Percentiles rank a stretch among this genome's conserved stretches.
Conservation (phyloP, 2,329 filamentous ascomycete genomes). For the Tolypocladium amazonense region DNA sequence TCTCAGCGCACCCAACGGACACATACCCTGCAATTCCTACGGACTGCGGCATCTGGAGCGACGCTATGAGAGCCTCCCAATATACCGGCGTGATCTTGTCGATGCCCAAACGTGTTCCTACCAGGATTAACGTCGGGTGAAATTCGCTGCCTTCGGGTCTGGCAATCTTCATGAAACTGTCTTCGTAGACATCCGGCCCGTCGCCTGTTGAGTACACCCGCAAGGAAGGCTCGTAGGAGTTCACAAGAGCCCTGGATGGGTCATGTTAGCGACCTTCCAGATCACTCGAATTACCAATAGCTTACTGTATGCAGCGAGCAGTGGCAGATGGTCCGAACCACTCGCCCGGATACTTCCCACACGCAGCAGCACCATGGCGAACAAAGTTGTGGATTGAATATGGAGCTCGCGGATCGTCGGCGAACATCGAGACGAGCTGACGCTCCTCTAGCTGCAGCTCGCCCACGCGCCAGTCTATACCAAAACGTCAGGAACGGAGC, state of each 20-base stretch:
- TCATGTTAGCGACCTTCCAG: not conserved
- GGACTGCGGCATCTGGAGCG: constrained; percentile 82
- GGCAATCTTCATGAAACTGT: constrained; percentile 72
- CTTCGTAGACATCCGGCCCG: constrained; percentile 85
- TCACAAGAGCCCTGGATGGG: constrained; percentile 57
- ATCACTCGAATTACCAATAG: constrained; percentile 1
- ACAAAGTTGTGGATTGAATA: constrained; percentile 97
- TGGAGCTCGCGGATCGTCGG: constrained; percentile 74
- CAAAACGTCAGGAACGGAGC: not conserved
- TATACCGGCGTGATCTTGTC: constrained; percentile 93
- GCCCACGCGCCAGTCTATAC: constrained; percentile 63
- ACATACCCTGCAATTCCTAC: constrained; percentile 87
- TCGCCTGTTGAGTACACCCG: constrained; percentile 85
- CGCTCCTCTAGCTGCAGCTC: constrained; percentile 49
- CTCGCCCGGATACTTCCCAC: constrained; percentile 90
- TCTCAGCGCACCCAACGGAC: not conserved
- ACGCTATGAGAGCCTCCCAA: constrained; percentile 81
- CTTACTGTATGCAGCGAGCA: constrained; percentile 85
- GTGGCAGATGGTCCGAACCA: constrained; percentile 99
- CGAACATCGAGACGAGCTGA: constrained; percentile 68
- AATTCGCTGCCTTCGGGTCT: constrained; percentile 56
- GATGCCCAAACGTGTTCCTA: constrained; percentile 83
- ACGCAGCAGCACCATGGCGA: constrained; percentile 71
- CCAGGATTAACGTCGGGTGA: constrained; percentile 75
- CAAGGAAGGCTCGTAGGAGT: constrained; percentile 52